Evolutionary conservation across 169 alveolate species (phyloP).

Genomic region (Plasmodium billcollinsi): DNA sequence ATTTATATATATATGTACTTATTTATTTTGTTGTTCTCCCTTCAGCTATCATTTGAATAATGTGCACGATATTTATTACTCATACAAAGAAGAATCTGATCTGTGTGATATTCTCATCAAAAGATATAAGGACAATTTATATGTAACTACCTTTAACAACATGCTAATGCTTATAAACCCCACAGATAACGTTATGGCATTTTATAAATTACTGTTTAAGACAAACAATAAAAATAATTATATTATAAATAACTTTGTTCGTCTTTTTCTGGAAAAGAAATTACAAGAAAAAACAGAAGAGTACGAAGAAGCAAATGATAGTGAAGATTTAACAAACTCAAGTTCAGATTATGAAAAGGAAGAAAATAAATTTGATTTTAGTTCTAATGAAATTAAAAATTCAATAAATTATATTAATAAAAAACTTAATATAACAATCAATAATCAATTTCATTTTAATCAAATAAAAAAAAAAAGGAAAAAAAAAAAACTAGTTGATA

Average conservation of each 20-base stretch:
- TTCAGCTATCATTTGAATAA: conserved; percentile 19
- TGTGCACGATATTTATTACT: conserved; percentile 66
- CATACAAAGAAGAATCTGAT: conserved; percentile 47
- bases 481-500: background rate
- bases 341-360: background rate
- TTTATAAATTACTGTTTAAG: conserved; percentile 64
- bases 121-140: conserved; percentile 52
- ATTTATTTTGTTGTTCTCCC: background rate
- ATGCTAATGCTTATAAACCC: conserved; percentile 63
- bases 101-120: conserved; percentile 34
- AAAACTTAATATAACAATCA: conserved; percentile 2
- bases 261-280: conserved; percentile 15
- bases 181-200: background rate
- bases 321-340: background rate
- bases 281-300: conserved; percentile 6
- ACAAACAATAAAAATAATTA: conserved; percentile 58
- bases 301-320: background rate
- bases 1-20: background rate
- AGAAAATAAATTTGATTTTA: conserved; percentile 12
- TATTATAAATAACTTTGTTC: conserved; percentile 45
- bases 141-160: conserved; percentile 60
- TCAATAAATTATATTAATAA: conserved; percentile 13
- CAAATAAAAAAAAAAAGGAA: conserved; percentile 13
- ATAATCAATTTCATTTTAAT: background rate
- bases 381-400: conserved; percentile 19